A percentile compares a stretch with the other conserved stretches of the same genome.
Evolutionary conservation across 2,329 filamentous ascomycete genomes (phyloP).

Genomic region (Xylaria arbuscula): DNA sequence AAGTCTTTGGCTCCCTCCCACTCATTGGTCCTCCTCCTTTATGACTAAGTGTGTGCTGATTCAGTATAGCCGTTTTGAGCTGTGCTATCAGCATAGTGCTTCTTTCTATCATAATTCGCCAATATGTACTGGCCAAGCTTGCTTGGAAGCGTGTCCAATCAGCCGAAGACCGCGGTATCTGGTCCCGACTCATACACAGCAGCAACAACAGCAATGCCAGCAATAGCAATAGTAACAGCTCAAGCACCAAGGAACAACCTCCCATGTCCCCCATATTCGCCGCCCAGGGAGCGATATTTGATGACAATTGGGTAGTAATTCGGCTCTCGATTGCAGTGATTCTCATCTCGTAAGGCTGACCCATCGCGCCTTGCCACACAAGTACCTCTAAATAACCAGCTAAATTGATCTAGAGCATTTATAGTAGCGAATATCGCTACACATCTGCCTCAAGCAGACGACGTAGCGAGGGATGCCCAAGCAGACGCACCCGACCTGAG

Average conservation of each 20-base stretch:
- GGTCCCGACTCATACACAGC: slow-evolving; percentile 30
- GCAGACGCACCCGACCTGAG: slow-evolving; percentile 41
- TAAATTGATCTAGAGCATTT: slow-evolving; percentile 35
- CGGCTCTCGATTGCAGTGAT: slow-evolving; percentile 41
- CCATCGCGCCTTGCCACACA: neutral
- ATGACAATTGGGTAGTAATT: slow-evolving; percentile 42
- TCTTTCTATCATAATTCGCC: slow-evolving; percentile 35
- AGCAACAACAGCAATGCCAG: slow-evolving; percentile 3
- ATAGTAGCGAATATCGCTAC: slow-evolving; percentile 42
- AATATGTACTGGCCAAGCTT: slow-evolving; percentile 38
- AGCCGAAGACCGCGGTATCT: slow-evolving; percentile 18
- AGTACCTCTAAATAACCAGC: neutral
- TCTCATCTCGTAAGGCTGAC: slow-evolving; percentile 39
- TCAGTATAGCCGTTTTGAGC: slow-evolving; percentile 33
- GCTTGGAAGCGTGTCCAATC: slow-evolving; percentile 33
- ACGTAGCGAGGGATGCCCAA: slow-evolving; percentile 39
- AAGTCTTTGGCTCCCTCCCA: neutral
- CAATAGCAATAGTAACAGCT: slow-evolving; percentile 11
- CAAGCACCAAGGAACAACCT: slow-evolving; percentile 21
- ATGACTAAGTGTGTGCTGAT: slow-evolving; percentile 17
- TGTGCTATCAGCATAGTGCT: slow-evolving; percentile 39
- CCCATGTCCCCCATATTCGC: slow-evolving; percentile 22
- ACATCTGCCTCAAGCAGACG: slow-evolving; percentile 40
- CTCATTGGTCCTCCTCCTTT: neutral
- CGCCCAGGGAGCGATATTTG: slow-evolving; percentile 35